Base-by-base conservation (phyloP, 2,329 filamentous ascomycete genomes). In the Epicoccum sorghinum region DNA sequence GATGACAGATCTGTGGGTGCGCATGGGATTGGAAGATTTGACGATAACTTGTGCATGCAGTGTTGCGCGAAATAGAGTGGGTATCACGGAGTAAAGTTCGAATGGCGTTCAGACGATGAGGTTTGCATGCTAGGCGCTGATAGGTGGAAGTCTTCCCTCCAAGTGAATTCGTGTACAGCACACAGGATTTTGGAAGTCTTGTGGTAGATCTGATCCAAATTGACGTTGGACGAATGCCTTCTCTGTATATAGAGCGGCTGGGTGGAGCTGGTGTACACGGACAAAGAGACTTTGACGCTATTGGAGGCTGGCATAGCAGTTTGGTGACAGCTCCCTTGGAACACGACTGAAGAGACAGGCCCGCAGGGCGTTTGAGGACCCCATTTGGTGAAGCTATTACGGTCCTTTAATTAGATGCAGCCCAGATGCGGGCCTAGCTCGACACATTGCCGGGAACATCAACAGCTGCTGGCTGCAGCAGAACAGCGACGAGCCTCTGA, bases 361-460 rank as follows among this genome's bases (percentile, higher is more conserved):
- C 27, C 27, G 9, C 27, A 41, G 12, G 14, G 46, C 18, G 52
- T 55, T 49, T 55, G 45, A 37, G 41, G 30, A 12, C n/a, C 38
- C 13, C 18, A 29, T 45, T 41, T 29, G 45, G 51, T 37, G 52
- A 49, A 49, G 51, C 45, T 45, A 45, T 36, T 30, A 41, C 24
- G 22, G 52, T 32, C 52, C 52, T 55, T 55, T 50, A 50, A 55
- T 55, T 55, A 55, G 46, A 46, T 46, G 52, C 45, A 54, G 48
- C 27, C 51, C 40, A 45, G 45, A 45, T 36, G 24, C 29, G 23
- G 45, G 33, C 12, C 32, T 44, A 40, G 51, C 39, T 44, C 36
- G 40, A 37, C 27, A 45, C 27, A 45, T 22, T 22, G 35, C 24
- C 35, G 43, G 27, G 45, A 45, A 32, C 14, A 38, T 44, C 29